Evolutionary conservation across 73 alveolate genomes (phyloP), one percentile per base, ranked within the genome.

Genomic region (Stentor roeselii): DNA sequence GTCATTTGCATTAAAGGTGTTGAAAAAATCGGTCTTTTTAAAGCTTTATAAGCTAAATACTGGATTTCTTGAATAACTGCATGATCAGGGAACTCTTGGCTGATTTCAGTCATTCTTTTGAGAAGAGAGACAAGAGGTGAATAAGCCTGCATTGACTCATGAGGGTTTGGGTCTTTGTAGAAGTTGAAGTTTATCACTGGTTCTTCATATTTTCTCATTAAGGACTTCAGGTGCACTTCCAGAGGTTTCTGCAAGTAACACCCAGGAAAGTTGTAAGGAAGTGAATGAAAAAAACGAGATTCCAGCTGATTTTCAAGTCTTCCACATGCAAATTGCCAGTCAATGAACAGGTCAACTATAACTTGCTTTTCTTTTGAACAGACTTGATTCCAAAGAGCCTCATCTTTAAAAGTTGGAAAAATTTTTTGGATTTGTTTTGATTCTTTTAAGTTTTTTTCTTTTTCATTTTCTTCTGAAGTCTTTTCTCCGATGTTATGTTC

Each of bases 1-100:
- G 93, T 84, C 27, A 95, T 86, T 82, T 95, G 92, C 90, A 91
- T 87, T 35, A 95, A 67, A 30, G 98, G 97, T 3, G 96, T 88
- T 34, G 75, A 50, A 67, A 85, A 88, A 59, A 92, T 86, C 59
- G 86, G 90, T 76, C 91, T 82, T 39, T 91, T 85, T 42, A 95
- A 83, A 42, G 91, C 86, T 37, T 90, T 87, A 85, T 93, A 90
- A 60, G 92, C 74, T 14, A 94, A 83, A 61, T 86, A 84, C 38
- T 91, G 86, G 60, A 89, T 86, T 74, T 94, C 95, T 32, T 84
- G 83, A 50, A 92, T 86, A 75, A 88, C 90, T 1, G 96, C 97
- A 78, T 90, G 92, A 59, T 94, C 84, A 37, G 90, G 95, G 76
- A 87, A 95, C 75, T 90, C 92, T 67, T 84, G 84, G 36, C 89